Percentiles rank a stretch among this genome's conserved stretches.
Evolutionary conservation across 768 basidiomycete genomes (phyloP).

Genomic region (Leccinum imitatum): DNA sequence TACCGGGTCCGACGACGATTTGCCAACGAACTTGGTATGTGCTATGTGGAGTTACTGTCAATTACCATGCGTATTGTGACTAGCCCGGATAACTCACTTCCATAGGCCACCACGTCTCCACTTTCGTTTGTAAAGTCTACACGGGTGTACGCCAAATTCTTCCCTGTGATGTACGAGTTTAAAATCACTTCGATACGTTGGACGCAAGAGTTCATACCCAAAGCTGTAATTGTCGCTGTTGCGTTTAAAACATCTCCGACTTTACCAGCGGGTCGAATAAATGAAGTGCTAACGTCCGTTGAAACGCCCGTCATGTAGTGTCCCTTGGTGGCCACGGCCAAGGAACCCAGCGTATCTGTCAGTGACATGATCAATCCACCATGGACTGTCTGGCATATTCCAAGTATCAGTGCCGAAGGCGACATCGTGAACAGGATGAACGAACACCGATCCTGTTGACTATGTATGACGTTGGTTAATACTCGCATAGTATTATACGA

Average conservation of each 20-base stretch:
- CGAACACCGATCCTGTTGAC: conserved; percentile 82
- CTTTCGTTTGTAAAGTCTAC: conserved; percentile 67
- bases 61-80: neutral
- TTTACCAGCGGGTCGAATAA: conserved; percentile 74
- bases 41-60: conserved; percentile 41
- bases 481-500: neutral
- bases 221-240: conserved; percentile 63
- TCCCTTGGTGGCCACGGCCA: conserved; percentile 79
- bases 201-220: conserved; percentile 45
- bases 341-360: conserved; percentile 82
- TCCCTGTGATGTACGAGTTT: conserved; percentile 45
- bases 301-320: conserved; percentile 89
- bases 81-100: conserved; percentile 50
- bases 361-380: conserved; percentile 80
- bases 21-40: conserved; percentile 85
- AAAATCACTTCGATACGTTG: neutral
- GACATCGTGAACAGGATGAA: conserved; percentile 10
- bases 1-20: conserved; percentile 50
- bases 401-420: neutral
- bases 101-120: conserved; percentile 78
- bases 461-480: conserved; percentile 28
- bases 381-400: conserved; percentile 53
- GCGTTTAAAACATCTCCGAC: conserved; percentile 65
- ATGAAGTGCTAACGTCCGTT: conserved; percentile 77
- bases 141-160: conserved; percentile 76